Evolutionary conservation across 2,329 filamentous ascomycete genomes (phyloP).

Genomic region (Ceratocystis ficicola): DNA sequence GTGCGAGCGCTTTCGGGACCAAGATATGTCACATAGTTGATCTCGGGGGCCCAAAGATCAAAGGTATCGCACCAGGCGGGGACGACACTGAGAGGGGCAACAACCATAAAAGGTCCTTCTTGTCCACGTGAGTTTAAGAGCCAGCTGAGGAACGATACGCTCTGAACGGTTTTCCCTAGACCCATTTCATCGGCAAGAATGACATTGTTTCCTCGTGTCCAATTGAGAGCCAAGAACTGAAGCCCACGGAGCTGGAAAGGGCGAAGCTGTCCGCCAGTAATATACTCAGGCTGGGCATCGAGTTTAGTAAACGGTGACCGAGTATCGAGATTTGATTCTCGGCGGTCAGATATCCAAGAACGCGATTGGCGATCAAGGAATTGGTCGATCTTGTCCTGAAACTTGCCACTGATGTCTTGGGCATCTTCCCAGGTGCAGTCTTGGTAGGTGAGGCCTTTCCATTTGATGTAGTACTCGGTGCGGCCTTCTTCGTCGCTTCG

Average conservation of each 20-base stretch:
- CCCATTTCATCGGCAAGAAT: constrained; percentile 99
- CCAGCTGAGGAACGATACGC: constrained; percentile 94
- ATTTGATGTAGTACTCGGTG: constrained; percentile 88
- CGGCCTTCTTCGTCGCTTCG: constrained; percentile 62
- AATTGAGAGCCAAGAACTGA: constrained; percentile 93
- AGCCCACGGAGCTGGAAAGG: constrained; percentile 89
- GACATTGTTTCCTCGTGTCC: constrained; percentile 87
- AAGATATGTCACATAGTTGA: constrained; percentile 95
- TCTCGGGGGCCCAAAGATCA: constrained; percentile 85
- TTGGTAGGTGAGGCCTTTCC: constrained; percentile 89
- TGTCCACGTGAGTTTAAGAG: constrained; percentile 78
- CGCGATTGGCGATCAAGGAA: constrained; percentile 74
- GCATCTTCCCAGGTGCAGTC: constrained; percentile 87
- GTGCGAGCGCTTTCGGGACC: constrained; percentile 75
- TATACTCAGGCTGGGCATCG: constrained; percentile 72
- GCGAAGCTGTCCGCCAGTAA: constrained; percentile 71
- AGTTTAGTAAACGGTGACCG: constrained; percentile 62
- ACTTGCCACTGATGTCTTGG: constrained; percentile 60
- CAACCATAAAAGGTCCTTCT: constrained; percentile 88
- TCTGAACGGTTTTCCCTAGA: constrained; percentile 94
- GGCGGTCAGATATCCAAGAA: constrained; percentile 66
- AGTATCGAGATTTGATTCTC: constrained; percentile 62
- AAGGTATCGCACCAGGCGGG: constrained; percentile 98
- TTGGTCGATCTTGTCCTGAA: constrained; percentile 82
- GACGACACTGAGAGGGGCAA: constrained; percentile 95